These are phyloP conservation scores for Mortierella sp. DNA, from an alignment of 371 early-diverging fungal species.

Conservation along the genomic window DNA sequence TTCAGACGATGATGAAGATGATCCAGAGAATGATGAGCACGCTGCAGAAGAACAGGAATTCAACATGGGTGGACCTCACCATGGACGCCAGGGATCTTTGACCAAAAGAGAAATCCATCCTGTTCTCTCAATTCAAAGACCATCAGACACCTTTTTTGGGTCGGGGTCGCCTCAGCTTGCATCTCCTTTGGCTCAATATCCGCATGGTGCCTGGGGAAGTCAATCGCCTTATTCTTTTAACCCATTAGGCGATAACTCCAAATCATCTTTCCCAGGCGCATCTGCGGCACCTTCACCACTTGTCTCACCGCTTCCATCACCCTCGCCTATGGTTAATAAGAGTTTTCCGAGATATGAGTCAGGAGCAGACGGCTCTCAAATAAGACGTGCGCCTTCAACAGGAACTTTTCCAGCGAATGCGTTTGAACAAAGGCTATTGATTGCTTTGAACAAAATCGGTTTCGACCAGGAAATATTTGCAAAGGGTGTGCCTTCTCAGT, in stretches of 20 bases:
- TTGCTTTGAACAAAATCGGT: constrained; percentile 69
- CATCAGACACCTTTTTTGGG: constrained; percentile 23
- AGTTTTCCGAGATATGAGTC: constrained; percentile 44
- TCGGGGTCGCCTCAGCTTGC: constrained; percentile 44
- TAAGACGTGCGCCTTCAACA: constrained; percentile 26
- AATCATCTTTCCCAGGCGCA: constrained; percentile 36
- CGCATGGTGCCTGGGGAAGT: constrained; percentile 31
- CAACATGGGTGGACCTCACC: constrained; percentile 16
- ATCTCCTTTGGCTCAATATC: constrained; percentile 49
- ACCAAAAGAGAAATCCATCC: constrained; percentile 48
- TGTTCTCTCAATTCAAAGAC: constrained; percentile 25
- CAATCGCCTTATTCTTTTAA: constrained; percentile 50
- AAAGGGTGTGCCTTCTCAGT: constrained; percentile 71
- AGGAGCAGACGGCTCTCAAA: constrained; percentile 17
- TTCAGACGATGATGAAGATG: constrained; percentile 55
- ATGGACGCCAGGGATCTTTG: constrained; percentile 44
- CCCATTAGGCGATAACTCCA: constrained; percentile 28
- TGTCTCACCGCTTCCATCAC: constrained; percentile 54
- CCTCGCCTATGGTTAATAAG: constrained; percentile 48
- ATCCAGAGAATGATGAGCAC: constrained; percentile 28
- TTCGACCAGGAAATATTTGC: constrained; percentile 72
- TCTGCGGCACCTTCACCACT: constrained; percentile 35
- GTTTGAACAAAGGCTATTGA: constrained; percentile 63
- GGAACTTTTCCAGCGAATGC: constrained; percentile 59
- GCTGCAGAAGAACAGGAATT: constrained; percentile 26